Base-by-base conservation (phyloP, 768 basidiomycete species). In the Trametes gibbosa region DNA sequence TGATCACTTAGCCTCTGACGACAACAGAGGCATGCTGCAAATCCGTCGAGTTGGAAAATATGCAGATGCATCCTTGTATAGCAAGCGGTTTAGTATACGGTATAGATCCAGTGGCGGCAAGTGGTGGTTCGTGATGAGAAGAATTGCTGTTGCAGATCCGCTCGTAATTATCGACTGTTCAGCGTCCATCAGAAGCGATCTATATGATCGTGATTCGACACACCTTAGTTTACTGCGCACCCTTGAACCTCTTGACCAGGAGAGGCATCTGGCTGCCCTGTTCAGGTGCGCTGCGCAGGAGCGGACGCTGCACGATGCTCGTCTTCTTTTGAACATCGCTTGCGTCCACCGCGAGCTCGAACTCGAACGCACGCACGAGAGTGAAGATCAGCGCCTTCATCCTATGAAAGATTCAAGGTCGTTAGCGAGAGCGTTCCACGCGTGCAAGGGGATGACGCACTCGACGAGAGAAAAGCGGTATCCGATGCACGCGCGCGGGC, bases 401-500 rank as follows among this genome's bases (percentile, higher is more conserved):
- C 64, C 69, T 70, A 46, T 17, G 10, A 8, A 12, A 8, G 24
- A 24, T 24, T 9, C 21, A 21, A 27, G 5, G 27, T 17, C 4
- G 10, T 10, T 16, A 8, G 25, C 39, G 9, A 13, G 39, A n/a
- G n/a, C n/a, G n/a, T n/a, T n/a, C n/a, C n/a, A n/a, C n/a, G n/a
- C n/a, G n/a, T n/a, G 17, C 53, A 9, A 43, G 74, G 79, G 29
- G 1, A 5, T 17, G 47, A 76, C 82, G 37, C 58, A 84, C 82
- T 85, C 85, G 17, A 81, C 73, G 23, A 87, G 68, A 8, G 86
- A 77, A 67, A 88, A 88, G 2, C 82, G 78, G 66, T 82, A 87
- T 0, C 86, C 85, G 32, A 88, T 87, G 58, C 87, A 89, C 0
- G 84, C 77, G 19, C 79, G 77, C 13, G 84, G 82, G 2, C 87